A percentile compares a stretch with the other conserved stretches of the same genome.
Evolutionary conservation across 257 asterid genomes (phyloP).

Genomic region (Coffea eugenioides): DNA sequence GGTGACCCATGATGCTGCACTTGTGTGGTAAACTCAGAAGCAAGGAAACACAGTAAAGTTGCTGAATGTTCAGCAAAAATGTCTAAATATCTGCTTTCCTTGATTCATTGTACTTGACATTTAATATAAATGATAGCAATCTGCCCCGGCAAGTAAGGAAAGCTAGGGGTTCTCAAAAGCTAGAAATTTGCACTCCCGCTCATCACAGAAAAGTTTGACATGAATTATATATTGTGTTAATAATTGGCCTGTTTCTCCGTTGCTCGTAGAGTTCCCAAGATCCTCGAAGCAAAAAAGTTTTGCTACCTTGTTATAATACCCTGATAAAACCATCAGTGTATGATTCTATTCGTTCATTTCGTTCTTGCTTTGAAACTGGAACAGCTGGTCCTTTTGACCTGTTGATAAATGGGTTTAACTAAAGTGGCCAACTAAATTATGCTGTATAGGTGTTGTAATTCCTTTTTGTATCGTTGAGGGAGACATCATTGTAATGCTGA

Average conservation of each 20-base stretch:
- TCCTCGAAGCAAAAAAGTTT: conserved; percentile 2
- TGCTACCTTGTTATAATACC: neutral
- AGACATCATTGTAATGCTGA: neutral
- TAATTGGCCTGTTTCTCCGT: neutral
- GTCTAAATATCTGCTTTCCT: neutral
- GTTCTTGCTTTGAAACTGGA: neutral
- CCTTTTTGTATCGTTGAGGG: neutral
- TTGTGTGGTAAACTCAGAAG: neutral
- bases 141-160: neutral
- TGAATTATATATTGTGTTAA: neutral
- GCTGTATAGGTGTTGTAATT: conserved; percentile 10
- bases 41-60: neutral
- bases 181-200: conserved; percentile 1
- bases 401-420: neutral
- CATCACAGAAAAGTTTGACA: no score
- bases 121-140: neutral
- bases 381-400: neutral
- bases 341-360: neutral
- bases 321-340: neutral
- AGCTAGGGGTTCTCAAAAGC: conserved; percentile 40
- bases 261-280: neutral
- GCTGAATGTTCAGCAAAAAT: neutral
- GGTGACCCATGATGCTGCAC: neutral
- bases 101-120: neutral
- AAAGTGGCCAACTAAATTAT: conserved; percentile 1